These are phyloP conservation scores for Saccharomyces hybrid DNA, from an alignment of 1,139 yeast genomes.

Conservation along the genomic window DNA sequence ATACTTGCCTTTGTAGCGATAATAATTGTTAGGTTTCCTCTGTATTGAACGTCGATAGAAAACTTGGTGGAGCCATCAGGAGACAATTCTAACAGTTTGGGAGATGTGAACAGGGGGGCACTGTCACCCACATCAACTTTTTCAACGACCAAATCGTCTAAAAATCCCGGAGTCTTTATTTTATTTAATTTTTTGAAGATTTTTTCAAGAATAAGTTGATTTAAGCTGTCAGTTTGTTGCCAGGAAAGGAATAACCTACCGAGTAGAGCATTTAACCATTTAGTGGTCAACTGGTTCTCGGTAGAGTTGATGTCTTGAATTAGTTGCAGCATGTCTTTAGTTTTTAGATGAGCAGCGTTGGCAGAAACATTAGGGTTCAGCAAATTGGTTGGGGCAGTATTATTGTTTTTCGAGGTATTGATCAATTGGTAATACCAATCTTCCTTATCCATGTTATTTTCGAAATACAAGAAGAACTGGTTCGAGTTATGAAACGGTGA, in stretches of 20 bases:
- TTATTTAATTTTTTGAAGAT: slow-evolving; percentile 67
- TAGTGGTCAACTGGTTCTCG: slow-evolving; percentile 73
- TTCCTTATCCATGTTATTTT: slow-evolving; percentile 73
- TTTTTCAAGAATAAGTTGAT: slow-evolving; percentile 47
- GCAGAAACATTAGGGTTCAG: slow-evolving; percentile 53
- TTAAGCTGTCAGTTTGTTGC: slow-evolving; percentile 62
- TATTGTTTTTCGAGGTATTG: slow-evolving; percentile 51
- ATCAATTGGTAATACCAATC: slow-evolving; percentile 85
- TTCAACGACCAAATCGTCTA: slow-evolving; percentile 72
- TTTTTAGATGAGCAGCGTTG: slow-evolving; percentile 61
- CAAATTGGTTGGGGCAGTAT: slow-evolving; percentile 6
- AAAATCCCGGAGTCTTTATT: slow-evolving; percentile 77
- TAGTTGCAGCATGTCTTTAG: slow-evolving; percentile 62
- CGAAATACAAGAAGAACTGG: slow-evolving; percentile 62
- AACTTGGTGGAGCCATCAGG: slow-evolving; percentile 77
- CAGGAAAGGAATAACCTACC: slow-evolving; percentile 76
- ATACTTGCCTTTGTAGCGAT: slow-evolving; percentile 73
- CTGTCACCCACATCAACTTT: slow-evolving; percentile 69
- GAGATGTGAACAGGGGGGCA: slow-evolving; percentile 74
- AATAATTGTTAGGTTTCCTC: slow-evolving; percentile 66
- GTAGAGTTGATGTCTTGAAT: slow-evolving; percentile 73
- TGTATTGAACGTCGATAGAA: slow-evolving; percentile 55
- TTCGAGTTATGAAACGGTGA: slow-evolving; percentile 9
- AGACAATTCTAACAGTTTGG: slow-evolving; percentile 58
- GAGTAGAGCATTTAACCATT: slow-evolving; percentile 83